Base-by-base conservation (phyloP, 2,329 filamentous ascomycete species). In the Orbilia ellipsospora region DNA sequence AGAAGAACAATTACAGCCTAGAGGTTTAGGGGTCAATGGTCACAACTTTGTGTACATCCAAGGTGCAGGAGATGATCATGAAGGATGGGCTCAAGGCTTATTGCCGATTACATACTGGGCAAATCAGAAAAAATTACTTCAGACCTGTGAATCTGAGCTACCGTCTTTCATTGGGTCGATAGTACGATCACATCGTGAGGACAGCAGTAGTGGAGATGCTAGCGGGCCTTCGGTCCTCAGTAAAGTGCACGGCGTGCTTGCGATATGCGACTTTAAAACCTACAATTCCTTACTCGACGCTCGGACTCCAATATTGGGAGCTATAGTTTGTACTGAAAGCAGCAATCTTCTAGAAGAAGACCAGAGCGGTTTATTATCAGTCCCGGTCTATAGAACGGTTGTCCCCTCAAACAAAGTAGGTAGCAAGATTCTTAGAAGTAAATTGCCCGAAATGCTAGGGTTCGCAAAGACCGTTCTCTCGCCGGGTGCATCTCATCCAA, bases 41-140 rank as follows among this genome's bases (percentile, higher is more conserved):
- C 85, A 88, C 78, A 89, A 90, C 80, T 88, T 87, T 2, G 90
- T 89, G 4, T 99, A 99, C 80, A 90, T 99, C 73, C 95, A 98
- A 83, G 95, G 95, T 60, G 94, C 94, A 0, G 95, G 91, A 1
- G 95, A 99, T 82, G 95, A 99, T 81, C 92, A 91, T 12, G 95
- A 99, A 84, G 92, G 92, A 78, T 99, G 95, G 95, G 90, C 93
- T 0, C 84, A 87, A 40, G 78, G 92, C 0, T 86, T 98, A 15
- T 95, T 92, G 0, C 88, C 94, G 0, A 81, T 84, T 0, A 77
- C 94, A 0, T 99, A 97, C 83, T 99, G 95, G 95, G 82, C 82
- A 1, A 85, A 97, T 78, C 84, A 84, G 50, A 84, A 87, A 0
- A 45, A 80, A 4, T 84, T 98, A 10, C 83, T 96, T 18, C 82